These are phyloP conservation scores for Boletus sensibilis DNA, from an alignment of 768 basidiomycete species.

Conservation along the genomic window DNA sequence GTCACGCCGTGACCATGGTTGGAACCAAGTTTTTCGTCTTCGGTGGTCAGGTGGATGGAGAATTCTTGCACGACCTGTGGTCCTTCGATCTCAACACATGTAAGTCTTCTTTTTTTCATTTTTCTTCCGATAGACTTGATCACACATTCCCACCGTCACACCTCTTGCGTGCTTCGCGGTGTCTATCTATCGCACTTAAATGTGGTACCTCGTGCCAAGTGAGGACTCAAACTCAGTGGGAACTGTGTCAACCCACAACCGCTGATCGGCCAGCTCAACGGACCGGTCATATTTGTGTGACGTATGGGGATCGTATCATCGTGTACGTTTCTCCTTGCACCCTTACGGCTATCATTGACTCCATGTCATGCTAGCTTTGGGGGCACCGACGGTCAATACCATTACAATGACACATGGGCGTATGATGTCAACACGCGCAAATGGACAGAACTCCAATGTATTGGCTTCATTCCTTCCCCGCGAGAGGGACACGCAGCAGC, in stretches of 20 bases:
- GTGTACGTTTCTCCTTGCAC: slow-evolving; percentile 53
- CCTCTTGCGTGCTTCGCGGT: not conserved
- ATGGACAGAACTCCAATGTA: slow-evolving; percentile 94
- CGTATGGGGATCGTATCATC: slow-evolving; percentile 78
- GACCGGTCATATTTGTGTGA: slow-evolving; percentile 89
- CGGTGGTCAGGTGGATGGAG: slow-evolving; percentile 93
- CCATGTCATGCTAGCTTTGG: slow-evolving; percentile 68
- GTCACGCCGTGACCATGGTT: slow-evolving; percentile 92
- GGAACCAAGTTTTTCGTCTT: slow-evolving; percentile 92
- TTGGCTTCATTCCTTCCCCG: slow-evolving; percentile 94
- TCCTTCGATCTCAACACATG: slow-evolving; percentile 92
- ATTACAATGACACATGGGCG: slow-evolving; percentile 99
- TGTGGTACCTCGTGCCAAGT: slow-evolving; percentile 41
- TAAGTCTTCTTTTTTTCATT: slow-evolving; percentile 40
- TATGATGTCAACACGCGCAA: slow-evolving; percentile 77
- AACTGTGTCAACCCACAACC: slow-evolving; percentile 62
- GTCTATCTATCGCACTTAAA: slow-evolving; percentile 1
- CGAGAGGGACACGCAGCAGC: slow-evolving; percentile 96
- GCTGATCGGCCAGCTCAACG: slow-evolving; percentile 72
- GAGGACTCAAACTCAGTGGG: slow-evolving; percentile 83
- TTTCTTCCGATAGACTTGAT: not conserved
- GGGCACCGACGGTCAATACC: slow-evolving; percentile 97
- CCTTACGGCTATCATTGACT: slow-evolving; percentile 17
- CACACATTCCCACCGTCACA: not conserved
- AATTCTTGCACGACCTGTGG: slow-evolving; percentile 95